phyloP scores from a whole-genome alignment of 495 filamentous ascomycete genomes.

The Hypomontagnella submonticulosa region DNA sequence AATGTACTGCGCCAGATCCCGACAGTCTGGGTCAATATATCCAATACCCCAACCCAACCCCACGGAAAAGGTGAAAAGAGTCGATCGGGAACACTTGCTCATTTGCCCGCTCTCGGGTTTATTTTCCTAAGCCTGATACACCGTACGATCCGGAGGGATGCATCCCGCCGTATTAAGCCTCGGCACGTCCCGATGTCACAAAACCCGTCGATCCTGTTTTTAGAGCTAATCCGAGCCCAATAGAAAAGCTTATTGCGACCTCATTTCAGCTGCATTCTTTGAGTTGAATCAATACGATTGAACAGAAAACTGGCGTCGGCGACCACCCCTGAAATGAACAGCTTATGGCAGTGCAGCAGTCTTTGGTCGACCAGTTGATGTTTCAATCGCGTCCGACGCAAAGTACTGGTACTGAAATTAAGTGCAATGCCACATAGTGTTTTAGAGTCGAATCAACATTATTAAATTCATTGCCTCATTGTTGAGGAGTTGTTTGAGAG shows the following conservation, averaged over 20 bases:
- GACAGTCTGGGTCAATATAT: constrained; percentile 33
- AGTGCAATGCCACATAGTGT: too few relatives aligned
- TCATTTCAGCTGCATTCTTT: not conserved
- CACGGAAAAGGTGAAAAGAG: constrained; percentile 19
- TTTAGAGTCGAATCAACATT: too few relatives aligned
- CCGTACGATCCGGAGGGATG: constrained; percentile 8
- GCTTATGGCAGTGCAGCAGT: not conserved
- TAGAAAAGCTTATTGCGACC: constrained; percentile 38
- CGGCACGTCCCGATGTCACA: constrained; percentile 33
- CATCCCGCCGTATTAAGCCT: constrained; percentile 17
- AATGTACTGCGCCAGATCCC: constrained; percentile 34
- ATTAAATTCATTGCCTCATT: too few relatives aligned
- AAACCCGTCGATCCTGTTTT: constrained; percentile 29
- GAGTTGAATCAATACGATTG: not conserved
- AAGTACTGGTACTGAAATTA: not conserved
- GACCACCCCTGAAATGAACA: constrained; percentile 3
- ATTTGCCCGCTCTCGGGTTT: not conserved
- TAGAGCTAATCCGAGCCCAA: constrained; percentile 4
- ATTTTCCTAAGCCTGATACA: not conserved
- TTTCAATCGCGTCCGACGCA: not conserved
- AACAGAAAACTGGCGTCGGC: constrained; percentile 1
- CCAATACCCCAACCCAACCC: constrained; percentile 34
- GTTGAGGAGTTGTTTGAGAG: too few relatives aligned
- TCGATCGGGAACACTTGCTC: constrained; percentile 15
- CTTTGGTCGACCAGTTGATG: constrained; percentile 1